phyloP scores from a whole-genome alignment of 345 rosid species.

The Fremontodendron californicum region DNA sequence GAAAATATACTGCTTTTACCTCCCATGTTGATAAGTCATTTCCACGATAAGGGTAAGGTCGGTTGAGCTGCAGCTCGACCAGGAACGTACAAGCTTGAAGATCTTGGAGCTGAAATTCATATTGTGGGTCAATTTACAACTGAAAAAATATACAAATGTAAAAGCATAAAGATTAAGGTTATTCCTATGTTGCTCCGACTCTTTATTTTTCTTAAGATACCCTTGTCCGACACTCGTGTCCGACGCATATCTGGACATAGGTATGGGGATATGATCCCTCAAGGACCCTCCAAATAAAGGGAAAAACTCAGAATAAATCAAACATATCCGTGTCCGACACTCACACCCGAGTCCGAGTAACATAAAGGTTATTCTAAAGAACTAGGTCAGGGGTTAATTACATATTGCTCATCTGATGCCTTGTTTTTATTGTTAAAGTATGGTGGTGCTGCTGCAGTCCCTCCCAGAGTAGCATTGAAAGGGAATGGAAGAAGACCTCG shows the following conservation, averaged over 20 bases:
- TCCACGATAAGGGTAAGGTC: slow-evolving; percentile 69
- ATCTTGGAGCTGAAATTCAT: slow-evolving; percentile 54
- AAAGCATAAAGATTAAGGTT: neutral
- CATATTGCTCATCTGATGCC: slow-evolving; percentile 82
- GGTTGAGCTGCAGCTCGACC: slow-evolving; percentile 80
- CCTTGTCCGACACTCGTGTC: too few species aligned
- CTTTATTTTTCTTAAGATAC: too few species aligned
- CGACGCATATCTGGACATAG: too few species aligned
- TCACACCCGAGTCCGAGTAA: too few species aligned
- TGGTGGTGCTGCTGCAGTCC: slow-evolving; percentile 87
- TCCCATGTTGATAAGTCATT: slow-evolving; percentile 87
- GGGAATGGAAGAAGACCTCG: slow-evolving; percentile 92
- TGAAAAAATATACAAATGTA: neutral
- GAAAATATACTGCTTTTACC: slow-evolving; percentile 38
- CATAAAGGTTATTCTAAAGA: neutral
- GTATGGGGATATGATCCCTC: too few species aligned
- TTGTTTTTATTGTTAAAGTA: slow-evolving; percentile 85
- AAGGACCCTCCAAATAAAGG: too few species aligned
- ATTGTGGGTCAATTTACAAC: neutral
- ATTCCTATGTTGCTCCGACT: too few species aligned
- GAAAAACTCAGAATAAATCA: too few species aligned
- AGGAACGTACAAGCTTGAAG: slow-evolving; percentile 71
- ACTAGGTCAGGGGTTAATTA: slow-evolving; percentile 25
- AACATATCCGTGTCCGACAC: too few species aligned
- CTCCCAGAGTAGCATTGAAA: slow-evolving; percentile 77